Conservation (phyloP, 768 basidiomycete genomes). For the Multifurca ochricompacta region DNA sequence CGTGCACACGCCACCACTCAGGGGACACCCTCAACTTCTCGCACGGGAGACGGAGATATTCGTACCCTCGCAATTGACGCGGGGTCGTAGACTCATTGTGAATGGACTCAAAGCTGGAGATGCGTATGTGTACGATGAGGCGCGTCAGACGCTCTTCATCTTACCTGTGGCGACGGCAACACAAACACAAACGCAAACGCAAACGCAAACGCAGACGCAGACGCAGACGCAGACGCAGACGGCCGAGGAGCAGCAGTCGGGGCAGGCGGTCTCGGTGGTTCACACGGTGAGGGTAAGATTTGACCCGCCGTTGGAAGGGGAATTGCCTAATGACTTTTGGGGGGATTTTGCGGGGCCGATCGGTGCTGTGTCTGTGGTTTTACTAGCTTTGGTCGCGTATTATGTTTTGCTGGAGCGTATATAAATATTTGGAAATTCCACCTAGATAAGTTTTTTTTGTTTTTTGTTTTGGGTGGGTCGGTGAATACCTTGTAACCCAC, state of each 20-base stretch:
- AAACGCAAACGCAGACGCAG: constrained; percentile 36
- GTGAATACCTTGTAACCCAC: too few relatives aligned
- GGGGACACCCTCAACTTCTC: constrained; percentile 33
- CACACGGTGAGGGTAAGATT: constrained; percentile 51
- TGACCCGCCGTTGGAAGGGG: constrained; percentile 44
- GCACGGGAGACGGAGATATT: constrained; percentile 80
- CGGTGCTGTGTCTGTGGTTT: constrained; percentile 27
- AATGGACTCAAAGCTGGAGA: constrained; percentile 46
- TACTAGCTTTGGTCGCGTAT: constrained; percentile 28
- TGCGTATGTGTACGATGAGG: constrained; percentile 50
- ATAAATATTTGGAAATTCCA: too few relatives aligned
- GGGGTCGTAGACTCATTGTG: constrained; percentile 50
- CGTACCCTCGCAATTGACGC: constrained; percentile 55
- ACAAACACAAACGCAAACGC: too few relatives aligned
- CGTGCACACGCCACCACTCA: constrained; percentile 34
- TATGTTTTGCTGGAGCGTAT: background rate
- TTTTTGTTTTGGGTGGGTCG: too few relatives aligned
- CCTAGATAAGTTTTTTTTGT: too few relatives aligned
- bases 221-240: constrained; percentile 15
- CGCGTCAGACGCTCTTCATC: constrained; percentile 69
- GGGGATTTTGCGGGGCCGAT: constrained; percentile 41
- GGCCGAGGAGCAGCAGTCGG: too few relatives aligned
- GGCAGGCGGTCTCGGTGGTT: too few relatives aligned
- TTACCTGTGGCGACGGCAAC: constrained; percentile 34
- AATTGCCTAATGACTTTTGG: constrained; percentile 58